Conservation (phyloP, 169 alveolate genomes). For the Theileria parva region DNA sequence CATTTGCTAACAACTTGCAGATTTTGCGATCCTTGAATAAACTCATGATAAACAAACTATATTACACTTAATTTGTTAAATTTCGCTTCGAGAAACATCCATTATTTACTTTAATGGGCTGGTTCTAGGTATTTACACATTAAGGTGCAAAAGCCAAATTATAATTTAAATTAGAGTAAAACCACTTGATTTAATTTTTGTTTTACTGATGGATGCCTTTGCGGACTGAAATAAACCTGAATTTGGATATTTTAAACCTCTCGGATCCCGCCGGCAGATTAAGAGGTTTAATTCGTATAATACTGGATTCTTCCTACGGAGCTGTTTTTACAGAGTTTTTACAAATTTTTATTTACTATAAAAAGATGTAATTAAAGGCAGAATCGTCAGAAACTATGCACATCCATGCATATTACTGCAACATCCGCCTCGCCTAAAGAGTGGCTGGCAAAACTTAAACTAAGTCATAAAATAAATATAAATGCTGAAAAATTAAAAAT, state of each 20-base stretch:
- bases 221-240: background rate
- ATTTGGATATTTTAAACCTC: background rate
- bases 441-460: background rate
- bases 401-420: slow-evolving; percentile 22
- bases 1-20: slow-evolving; percentile 19
- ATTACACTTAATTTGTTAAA: background rate
- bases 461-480: background rate
- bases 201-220: slow-evolving; percentile 2
- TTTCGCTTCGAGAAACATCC: background rate
- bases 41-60: background rate
- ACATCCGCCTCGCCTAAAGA: background rate
- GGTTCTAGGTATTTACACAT: background rate
- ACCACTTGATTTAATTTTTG: background rate
- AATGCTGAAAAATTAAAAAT: background rate
- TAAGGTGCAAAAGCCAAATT: slow-evolving; percentile 5
- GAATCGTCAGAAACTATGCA: slow-evolving; percentile 1
- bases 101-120: background rate
- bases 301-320: background rate
- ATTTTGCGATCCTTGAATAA: slow-evolving; percentile 37
- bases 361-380: background rate
- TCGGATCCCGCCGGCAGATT: slow-evolving; percentile 2
- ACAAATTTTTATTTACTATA: background rate
- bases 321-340: background rate
- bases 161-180: background rate
- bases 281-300: background rate